A percentile compares a stretch with the other conserved stretches of the same genome.
These are phyloP conservation scores for Rhododendron griersonianum DNA, from an alignment of 148 eudicot species.

Conservation along the genomic window DNA sequence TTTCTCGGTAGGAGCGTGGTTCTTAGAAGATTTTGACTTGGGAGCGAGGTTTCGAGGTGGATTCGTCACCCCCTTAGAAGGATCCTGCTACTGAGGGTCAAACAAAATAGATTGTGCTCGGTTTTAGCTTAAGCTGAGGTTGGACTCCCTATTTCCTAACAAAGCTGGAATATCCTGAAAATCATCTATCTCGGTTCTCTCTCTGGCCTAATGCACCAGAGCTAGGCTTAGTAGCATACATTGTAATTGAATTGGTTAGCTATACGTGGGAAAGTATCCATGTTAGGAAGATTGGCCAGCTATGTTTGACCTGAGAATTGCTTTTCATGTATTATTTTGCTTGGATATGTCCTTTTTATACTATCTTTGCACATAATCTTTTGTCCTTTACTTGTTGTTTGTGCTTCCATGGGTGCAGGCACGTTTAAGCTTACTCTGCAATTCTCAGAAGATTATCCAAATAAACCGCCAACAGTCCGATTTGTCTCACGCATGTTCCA, in stretches of 20 bases:
- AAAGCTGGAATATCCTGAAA: not conserved
- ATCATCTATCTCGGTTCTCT: not conserved
- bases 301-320: not conserved
- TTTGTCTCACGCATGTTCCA: slow-evolving; percentile 23
- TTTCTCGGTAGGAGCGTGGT: not conserved
- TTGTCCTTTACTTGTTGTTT: not conserved
- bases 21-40: not conserved
- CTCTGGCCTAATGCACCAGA: not conserved
- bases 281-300: not conserved
- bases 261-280: not conserved
- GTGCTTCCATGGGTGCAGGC: slow-evolving; percentile 12
- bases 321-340: not conserved
- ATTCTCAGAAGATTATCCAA: slow-evolving; percentile 19
- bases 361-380: not conserved
- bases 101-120: not conserved
- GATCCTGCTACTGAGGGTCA: not conserved
- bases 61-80: not conserved
- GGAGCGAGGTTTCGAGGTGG: not conserved
- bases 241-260: not conserved
- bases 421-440: slow-evolving; percentile 23
- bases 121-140: not conserved
- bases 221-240: not conserved
- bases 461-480: slow-evolving; percentile 21
- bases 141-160: not conserved
- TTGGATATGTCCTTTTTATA: not conserved